Evolutionary conservation across 2,329 filamentous ascomycete species (phyloP).

Genomic region (Scedosporium boydii): DNA sequence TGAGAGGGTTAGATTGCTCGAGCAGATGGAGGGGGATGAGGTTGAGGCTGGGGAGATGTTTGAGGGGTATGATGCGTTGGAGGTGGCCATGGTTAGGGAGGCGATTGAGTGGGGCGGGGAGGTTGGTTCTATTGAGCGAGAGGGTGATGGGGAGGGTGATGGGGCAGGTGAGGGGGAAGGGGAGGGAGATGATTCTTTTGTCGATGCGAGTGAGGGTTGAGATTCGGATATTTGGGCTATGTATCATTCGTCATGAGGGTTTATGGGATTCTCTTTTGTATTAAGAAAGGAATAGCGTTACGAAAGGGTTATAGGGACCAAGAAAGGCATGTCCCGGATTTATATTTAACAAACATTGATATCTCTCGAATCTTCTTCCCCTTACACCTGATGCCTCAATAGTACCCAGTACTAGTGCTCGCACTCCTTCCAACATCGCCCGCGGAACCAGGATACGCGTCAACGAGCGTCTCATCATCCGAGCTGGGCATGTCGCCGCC

Average conservation of each 20-base stretch:
- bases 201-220: not conserved
- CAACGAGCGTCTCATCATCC: slow-evolving; percentile 26
- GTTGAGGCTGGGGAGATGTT: not conserved
- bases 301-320: too few relatives aligned
- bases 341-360: too few relatives aligned
- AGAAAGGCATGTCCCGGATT: too few relatives aligned
- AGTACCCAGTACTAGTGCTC: not conserved
- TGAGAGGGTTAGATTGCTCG: slow-evolving; percentile 6
- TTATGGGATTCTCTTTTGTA: too few relatives aligned
- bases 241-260: too few relatives aligned
- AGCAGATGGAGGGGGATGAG: slow-evolving; percentile 2
- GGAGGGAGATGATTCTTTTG: not conserved
- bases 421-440: slow-evolving; percentile 11
- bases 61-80: slow-evolving; percentile 3
- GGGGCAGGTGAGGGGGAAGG: not conserved
- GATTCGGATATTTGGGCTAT: not conserved
- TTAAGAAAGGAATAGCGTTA: too few relatives aligned
- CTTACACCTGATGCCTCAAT: not conserved
- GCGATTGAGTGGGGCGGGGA: slow-evolving; percentile 5
- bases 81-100: slow-evolving; percentile 7
- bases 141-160: not conserved
- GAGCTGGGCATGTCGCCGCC: slow-evolving; percentile 32
- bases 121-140: not conserved
- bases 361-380: too few relatives aligned
- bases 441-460: slow-evolving; percentile 2